Evolutionary conservation across 805 yeast species (phyloP).

Genomic region (Sugiyamaella marilandica): DNA sequence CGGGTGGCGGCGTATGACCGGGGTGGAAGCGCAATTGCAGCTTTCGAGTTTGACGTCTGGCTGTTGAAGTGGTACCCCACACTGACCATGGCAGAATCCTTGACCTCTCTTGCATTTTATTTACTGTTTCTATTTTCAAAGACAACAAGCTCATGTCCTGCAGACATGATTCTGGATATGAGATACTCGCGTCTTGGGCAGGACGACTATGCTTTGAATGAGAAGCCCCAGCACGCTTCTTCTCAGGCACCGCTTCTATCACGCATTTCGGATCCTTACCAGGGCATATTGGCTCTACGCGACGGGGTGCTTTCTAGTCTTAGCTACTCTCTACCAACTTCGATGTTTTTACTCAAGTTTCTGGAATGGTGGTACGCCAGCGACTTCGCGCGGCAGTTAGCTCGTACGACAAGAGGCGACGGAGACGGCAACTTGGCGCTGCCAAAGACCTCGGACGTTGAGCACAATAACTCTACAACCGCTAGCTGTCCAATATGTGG

Average conservation of each 20-base stretch:
- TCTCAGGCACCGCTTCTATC: slow-evolving; percentile 10
- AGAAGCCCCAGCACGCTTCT: slow-evolving; percentile 1
- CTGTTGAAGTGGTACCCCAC: slow-evolving; percentile 63
- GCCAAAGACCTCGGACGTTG: slow-evolving; percentile 15
- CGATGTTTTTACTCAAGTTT: slow-evolving; percentile 75
- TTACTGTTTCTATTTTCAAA: slow-evolving; percentile 63
- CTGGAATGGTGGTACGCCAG: slow-evolving; percentile 91
- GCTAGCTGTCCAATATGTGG: slow-evolving; percentile 65
- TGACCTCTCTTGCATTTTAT: slow-evolving; percentile 52
- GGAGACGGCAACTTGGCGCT: slow-evolving; percentile 21
- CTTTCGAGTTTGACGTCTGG: slow-evolving; percentile 27
- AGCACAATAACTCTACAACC: neutral
- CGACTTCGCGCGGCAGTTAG: slow-evolving; percentile 58
- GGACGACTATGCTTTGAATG: slow-evolving; percentile 23
- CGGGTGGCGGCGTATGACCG: slow-evolving; percentile 19
- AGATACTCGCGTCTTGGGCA: slow-evolving; percentile 57
- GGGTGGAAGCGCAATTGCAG: slow-evolving; percentile 21
- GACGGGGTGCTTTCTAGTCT: slow-evolving; percentile 22
- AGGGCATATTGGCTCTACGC: slow-evolving; percentile 27
- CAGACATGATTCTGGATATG: slow-evolving; percentile 57
- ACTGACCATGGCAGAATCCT: slow-evolving; percentile 42
- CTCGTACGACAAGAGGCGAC: slow-evolving; percentile 35
- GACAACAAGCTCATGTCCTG: slow-evolving; percentile 55
- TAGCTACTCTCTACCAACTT: slow-evolving; percentile 61
- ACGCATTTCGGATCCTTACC: slow-evolving; percentile 27